A percentile compares a stretch with the other conserved stretches of the same genome.
These are phyloP conservation scores for Phyllostachys edulis DNA, from an alignment of 176 grass and related monocot genomes.

Conservation along the genomic window DNA sequence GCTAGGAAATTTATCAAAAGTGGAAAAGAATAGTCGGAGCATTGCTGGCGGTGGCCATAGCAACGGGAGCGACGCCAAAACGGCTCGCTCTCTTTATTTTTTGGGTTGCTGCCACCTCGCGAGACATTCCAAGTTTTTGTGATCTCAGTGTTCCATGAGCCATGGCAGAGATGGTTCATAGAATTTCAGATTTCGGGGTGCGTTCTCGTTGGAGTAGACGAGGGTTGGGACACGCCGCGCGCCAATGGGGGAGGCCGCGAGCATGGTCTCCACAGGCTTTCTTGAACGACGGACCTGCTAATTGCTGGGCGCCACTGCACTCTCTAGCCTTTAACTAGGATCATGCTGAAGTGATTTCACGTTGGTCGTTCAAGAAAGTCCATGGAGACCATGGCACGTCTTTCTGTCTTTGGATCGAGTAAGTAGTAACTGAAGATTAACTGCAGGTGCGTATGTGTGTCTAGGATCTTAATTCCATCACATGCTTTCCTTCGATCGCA, in stretches of 20 bases:
- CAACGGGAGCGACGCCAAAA: too few relatives aligned
- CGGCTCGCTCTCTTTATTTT: too few relatives aligned
- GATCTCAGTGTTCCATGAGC: too few relatives aligned
- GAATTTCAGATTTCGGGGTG: too few relatives aligned
- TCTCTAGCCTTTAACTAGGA: too few relatives aligned
- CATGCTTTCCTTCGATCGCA: constrained; percentile 27
- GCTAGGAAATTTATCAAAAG: too few relatives aligned
- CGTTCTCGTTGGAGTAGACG: not conserved
- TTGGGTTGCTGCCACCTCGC: too few relatives aligned
- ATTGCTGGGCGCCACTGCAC: too few relatives aligned
- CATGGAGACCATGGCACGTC: constrained; percentile 37
- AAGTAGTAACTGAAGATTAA: not conserved
- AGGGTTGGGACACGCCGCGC: not conserved
- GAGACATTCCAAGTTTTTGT: too few relatives aligned
- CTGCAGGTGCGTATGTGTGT: not conserved
- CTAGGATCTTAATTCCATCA: not conserved
- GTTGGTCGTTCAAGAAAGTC: constrained; percentile 59
- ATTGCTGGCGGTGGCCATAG: too few relatives aligned
- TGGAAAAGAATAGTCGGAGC: too few relatives aligned
- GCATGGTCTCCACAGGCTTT: constrained; percentile 68
- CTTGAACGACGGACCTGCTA: constrained; percentile 46
- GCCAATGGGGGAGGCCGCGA: not conserved
- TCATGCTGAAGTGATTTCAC: not conserved
- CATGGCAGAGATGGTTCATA: not conserved
- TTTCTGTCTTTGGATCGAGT: not conserved